phyloP scores from a whole-genome alignment of 192 early-diverging fungal species.

The Backusella westeae region DNA sequence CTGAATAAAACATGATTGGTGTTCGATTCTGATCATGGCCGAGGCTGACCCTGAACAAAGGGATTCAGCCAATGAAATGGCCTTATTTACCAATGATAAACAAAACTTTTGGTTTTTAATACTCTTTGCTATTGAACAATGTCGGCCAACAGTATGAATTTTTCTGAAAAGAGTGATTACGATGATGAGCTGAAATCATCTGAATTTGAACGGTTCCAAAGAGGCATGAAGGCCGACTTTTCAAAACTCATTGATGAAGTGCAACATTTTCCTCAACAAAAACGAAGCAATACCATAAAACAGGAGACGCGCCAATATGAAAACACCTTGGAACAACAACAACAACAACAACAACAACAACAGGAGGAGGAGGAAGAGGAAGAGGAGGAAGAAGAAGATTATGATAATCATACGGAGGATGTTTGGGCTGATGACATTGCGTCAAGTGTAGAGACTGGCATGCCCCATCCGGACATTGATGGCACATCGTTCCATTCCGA shows the following conservation, averaged over 20 bases:
- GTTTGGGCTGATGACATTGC: neutral
- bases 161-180: conserved; percentile 2
- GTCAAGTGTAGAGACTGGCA: neutral
- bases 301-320: neutral
- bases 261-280: neutral
- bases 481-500: neutral
- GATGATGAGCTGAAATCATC: neutral
- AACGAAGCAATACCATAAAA: neutral
- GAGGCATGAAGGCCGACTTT: neutral
- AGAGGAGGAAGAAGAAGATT: neutral
- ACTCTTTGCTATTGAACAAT: neutral
- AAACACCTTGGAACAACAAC: neutral
- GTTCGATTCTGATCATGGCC: neutral
- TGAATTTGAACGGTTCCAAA: neutral
- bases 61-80: neutral
- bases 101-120: neutral
- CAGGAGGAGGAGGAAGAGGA: neutral
- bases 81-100: neutral
- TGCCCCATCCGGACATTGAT: neutral
- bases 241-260: neutral
- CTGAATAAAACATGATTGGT: neutral
- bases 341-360: neutral
- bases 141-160: neutral
- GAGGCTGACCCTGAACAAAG: neutral
- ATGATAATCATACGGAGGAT: neutral